phyloP scores from a whole-genome alignment of 768 basidiomycete genomes.

The Rhodotorula kratochvilovae region DNA sequence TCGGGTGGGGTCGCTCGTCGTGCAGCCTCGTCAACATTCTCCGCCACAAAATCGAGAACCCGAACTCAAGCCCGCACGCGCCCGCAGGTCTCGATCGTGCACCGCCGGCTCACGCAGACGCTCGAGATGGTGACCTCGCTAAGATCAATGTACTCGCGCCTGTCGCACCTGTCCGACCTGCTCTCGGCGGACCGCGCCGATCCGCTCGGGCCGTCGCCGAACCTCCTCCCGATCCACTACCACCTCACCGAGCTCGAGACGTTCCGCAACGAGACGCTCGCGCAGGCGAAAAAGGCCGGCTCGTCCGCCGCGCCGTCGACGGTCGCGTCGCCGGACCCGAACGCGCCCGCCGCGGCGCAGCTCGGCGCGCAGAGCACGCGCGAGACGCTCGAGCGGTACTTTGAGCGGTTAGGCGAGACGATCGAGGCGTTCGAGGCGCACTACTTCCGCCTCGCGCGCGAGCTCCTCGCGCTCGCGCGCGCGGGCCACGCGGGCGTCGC shows the following conservation, averaged over 20 bases:
- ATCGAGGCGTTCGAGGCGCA: conserved; percentile 81
- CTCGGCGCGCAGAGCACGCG: conserved; percentile 55
- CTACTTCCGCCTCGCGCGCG: conserved; percentile 68
- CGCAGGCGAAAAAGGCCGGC: conserved; percentile 70
- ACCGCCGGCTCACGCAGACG: conserved; percentile 88
- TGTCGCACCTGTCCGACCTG: conserved; percentile 72
- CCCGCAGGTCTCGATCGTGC: conserved; percentile 82
- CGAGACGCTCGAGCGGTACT: conserved; percentile 55
- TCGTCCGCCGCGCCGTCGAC: neutral
- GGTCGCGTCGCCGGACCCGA: neutral
- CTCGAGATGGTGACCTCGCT: conserved; percentile 94
- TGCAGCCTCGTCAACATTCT: no score
- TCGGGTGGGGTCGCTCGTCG: neutral
- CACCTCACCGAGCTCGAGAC: conserved; percentile 86
- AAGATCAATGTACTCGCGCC: conserved; percentile 80
- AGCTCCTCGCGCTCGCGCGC: conserved; percentile 71
- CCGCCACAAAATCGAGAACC: no score
- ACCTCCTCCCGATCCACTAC: conserved; percentile 83
- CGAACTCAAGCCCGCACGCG: neutral
- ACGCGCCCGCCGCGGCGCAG: conserved; percentile 58
- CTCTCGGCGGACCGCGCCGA: conserved; percentile 68
- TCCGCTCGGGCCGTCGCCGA: conserved; percentile 78
- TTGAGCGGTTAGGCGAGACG: conserved; percentile 75
- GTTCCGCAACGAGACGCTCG: conserved; percentile 91
- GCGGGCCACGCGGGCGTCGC: conserved; percentile 78